Percentiles rank a stretch among this genome's conserved stretches.
phyloP scores from a whole-genome alignment of 2,329 filamentous ascomycete species.

The Aspergillus sp. region DNA sequence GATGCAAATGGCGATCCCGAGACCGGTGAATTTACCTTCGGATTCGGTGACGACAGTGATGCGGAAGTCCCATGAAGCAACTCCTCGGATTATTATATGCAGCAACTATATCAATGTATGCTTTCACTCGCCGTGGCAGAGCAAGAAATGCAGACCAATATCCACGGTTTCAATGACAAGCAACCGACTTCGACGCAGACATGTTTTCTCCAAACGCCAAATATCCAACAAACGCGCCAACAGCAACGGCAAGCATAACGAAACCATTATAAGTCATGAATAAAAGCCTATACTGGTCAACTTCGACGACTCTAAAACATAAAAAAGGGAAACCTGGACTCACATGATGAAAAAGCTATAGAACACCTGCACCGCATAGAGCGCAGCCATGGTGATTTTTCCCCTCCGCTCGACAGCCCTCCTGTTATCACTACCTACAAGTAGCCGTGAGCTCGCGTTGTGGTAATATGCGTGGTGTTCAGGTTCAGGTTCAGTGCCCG shows the following conservation, averaged over 20 bases:
- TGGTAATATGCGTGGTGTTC: slow-evolving; percentile 18
- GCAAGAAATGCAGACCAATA: background rate
- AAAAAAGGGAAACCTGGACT: slow-evolving; percentile 45
- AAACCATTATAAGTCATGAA: slow-evolving; percentile 99
- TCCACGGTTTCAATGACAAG: slow-evolving; percentile 69
- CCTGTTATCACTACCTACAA: slow-evolving; percentile 70
- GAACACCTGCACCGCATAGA: slow-evolving; percentile 94
- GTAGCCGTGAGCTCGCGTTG: slow-evolving; percentile 68
- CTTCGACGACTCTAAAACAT: background rate
- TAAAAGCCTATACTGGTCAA: slow-evolving; percentile 65
- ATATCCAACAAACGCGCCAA: slow-evolving; percentile 88
- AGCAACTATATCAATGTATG: background rate
- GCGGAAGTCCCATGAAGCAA: slow-evolving; percentile 47
- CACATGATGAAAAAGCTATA: slow-evolving; percentile 99
- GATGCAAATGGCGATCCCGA: slow-evolving; percentile 22
- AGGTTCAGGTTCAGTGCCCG: slow-evolving; percentile 23
- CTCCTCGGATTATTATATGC: slow-evolving; percentile 1
- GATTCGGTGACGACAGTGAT: slow-evolving; percentile 60
- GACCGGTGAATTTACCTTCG: slow-evolving; percentile 61
- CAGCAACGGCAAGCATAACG: slow-evolving; percentile 88
- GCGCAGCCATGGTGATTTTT: slow-evolving; percentile 73
- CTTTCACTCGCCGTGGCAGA: background rate
- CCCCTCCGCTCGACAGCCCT: slow-evolving; percentile 63
- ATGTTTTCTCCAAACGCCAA: slow-evolving; percentile 72
- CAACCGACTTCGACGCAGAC: slow-evolving; percentile 77